phyloP scores from a whole-genome alignment of 805 yeast species.

The Ogataea nonfermentans region DNA sequence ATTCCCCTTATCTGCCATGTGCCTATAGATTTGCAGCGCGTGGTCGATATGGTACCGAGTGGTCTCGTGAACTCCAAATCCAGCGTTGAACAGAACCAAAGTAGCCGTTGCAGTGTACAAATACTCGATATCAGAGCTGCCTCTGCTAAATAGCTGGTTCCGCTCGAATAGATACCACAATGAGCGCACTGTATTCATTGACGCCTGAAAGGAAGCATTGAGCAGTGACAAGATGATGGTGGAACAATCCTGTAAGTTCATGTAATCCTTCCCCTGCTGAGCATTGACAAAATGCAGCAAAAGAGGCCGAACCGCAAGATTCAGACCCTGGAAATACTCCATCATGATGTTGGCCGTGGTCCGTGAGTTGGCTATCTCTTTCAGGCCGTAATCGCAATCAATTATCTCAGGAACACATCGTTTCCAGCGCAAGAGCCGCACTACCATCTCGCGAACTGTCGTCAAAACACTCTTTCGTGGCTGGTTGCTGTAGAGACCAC shows the following conservation, averaged over 20 bases:
- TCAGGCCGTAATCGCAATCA: conserved; percentile 55
- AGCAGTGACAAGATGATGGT: conserved; percentile 57
- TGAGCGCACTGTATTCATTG: conserved; percentile 63
- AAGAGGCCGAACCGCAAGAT: conserved; percentile 68
- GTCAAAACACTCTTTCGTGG: conserved; percentile 65
- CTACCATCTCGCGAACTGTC: conserved; percentile 60
- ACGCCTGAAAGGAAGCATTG: conserved; percentile 72
- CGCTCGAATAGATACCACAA: conserved; percentile 65
- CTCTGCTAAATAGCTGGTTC: conserved; percentile 66
- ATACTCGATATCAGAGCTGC: conserved; percentile 76
- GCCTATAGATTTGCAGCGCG: conserved; percentile 58
- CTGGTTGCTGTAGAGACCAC: conserved; percentile 62
- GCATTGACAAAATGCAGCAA: conserved; percentile 66
- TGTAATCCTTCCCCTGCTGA: conserved; percentile 44
- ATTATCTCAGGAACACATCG: conserved; percentile 57
- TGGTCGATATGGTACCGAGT: conserved; percentile 66
- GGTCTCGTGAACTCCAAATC: conserved; percentile 73
- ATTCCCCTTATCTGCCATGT: conserved; percentile 64
- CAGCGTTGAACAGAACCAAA: conserved; percentile 61
- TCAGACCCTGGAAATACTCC: conserved; percentile 74
- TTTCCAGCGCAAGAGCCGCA: conserved; percentile 62
- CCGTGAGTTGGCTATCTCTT: conserved; percentile 45
- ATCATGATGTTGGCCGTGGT: conserved; percentile 65
- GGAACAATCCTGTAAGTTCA: conserved; percentile 62
- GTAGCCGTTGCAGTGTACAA: conserved; percentile 72